A percentile compares a stretch with the other conserved stretches of the same genome.
Evolutionary conservation across 2,329 filamentous ascomycete species (phyloP).

Genomic region (Fusarium sp.): DNA sequence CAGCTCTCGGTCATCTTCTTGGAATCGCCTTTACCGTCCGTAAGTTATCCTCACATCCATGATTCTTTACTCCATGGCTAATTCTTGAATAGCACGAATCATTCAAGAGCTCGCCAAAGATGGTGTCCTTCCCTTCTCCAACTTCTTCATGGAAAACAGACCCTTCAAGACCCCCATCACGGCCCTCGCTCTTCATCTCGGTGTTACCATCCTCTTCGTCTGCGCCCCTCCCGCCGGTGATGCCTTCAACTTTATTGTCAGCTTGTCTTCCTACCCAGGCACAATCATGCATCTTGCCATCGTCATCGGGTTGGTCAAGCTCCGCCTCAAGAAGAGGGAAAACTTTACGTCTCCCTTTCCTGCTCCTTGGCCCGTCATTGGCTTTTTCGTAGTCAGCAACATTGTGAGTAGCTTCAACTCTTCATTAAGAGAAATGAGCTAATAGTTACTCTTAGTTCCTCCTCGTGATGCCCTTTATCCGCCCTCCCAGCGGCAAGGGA

Average conservation of each 20-base stretch:
- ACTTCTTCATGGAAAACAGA: slow-evolving; percentile 40
- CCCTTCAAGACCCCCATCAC: slow-evolving; percentile 39
- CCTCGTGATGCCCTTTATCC: slow-evolving; percentile 19
- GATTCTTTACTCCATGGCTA: not conserved
- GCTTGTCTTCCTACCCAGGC: slow-evolving; percentile 31
- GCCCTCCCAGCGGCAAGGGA: slow-evolving; percentile 15
- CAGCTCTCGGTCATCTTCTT: slow-evolving; percentile 20
- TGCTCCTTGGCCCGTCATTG: slow-evolving; percentile 31
- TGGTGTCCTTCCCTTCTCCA: slow-evolving; percentile 35
- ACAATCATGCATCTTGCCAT: slow-evolving; percentile 28
- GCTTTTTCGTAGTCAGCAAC: slow-evolving; percentile 2
- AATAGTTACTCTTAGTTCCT: slow-evolving; percentile 4
- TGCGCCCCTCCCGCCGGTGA: slow-evolving; percentile 38
- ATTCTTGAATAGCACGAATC: slow-evolving; percentile 12
- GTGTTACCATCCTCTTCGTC: slow-evolving; percentile 36
- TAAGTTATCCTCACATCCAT: not conserved
- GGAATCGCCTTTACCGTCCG: slow-evolving; percentile 24
- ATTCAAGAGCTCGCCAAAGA: slow-evolving; percentile 35
- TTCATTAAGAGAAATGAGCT: not conserved
- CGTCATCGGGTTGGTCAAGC: slow-evolving; percentile 32
- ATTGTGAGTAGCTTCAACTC: slow-evolving; percentile 2
- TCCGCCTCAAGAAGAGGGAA: slow-evolving; percentile 29
- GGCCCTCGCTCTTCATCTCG: slow-evolving; percentile 28
- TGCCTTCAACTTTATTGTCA: slow-evolving; percentile 38
- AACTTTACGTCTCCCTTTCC: slow-evolving; percentile 27